Evolutionary conservation across 139 green algal genomes (phyloP).

Genomic region (Desmodesmus armatus): DNA sequence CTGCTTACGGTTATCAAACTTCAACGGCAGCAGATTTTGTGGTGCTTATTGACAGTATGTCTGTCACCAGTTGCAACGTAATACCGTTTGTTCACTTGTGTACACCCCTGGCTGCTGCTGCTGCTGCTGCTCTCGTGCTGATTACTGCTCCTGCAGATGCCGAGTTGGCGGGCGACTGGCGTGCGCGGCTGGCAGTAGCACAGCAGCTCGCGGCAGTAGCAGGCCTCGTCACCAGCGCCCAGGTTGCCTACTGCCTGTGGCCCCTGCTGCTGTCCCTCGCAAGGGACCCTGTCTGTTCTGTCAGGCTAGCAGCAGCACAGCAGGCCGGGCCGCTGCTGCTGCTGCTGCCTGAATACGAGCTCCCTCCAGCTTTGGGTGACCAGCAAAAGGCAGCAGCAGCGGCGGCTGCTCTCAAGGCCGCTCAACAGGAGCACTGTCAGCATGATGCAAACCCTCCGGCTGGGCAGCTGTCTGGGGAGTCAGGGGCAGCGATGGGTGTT

Average conservation of each 20-base stretch:
- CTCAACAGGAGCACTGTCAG: no score
- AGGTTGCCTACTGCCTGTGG: conserved; percentile 46
- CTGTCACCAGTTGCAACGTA: no score
- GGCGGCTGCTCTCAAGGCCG: not conserved
- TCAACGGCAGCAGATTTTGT: no score
- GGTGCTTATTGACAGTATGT: no score
- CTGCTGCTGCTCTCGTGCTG: no score
- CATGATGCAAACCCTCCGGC: no score
- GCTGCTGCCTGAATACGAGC: conserved; percentile 13
- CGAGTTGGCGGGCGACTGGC: conserved; percentile 41
- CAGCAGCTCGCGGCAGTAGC: conserved; percentile 21
- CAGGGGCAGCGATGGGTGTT: no score
- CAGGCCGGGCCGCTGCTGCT: conserved; percentile 20
- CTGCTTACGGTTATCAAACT: no score
- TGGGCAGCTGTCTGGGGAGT: no score
- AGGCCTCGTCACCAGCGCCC: not conserved
- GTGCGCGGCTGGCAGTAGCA: conserved; percentile 11
- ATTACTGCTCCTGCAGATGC: no score
- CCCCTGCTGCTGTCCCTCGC: conserved; percentile 14
- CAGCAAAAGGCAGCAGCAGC: not conserved
- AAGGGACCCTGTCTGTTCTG: conserved; percentile 15
- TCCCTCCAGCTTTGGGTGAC: not conserved
- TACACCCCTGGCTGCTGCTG: no score
- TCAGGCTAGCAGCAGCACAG: conserved; percentile 21
- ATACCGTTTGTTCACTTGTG: no score